Base-by-base conservation (phyloP, 345 rosid species). In the Corymbia maculata region DNA sequence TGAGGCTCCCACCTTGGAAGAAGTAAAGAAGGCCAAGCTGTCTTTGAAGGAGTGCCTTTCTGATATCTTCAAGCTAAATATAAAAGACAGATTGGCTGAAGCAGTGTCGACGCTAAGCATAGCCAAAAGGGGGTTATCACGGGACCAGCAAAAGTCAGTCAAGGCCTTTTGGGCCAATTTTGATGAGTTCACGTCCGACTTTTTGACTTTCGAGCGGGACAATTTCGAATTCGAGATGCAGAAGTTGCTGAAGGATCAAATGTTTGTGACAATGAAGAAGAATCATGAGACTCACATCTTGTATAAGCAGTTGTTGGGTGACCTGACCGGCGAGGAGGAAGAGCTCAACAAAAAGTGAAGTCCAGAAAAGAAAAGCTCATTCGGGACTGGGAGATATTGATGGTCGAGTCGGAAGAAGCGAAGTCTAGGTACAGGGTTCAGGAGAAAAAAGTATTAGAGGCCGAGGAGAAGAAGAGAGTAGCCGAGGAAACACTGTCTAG, bases 41-140 rank as follows among this genome's bases (percentile, higher is more conserved):
- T 88, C 89, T 86, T 14, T 88, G n/a, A 88, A 88, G 86, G 89
- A 88, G 49, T 88, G 89, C 50, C 89, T 88, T 14, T 88, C 87
- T 16, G 89, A 88, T 53, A 86, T 80, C 79, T 88, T 88, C 52
- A 88, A 84, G 82, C 75, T 59, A 86, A 88, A 84, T 86, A 47
- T 88, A 45, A 84, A 59, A 44, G 89, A 88, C 28, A 82, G 89
- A 50, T 75, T 88, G 26, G 52, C 89, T 5, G 89, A 85, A 24
- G 89, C 82, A 32, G 14, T 88, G n/a, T 88, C 57, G 21, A 84
- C 87, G 2, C 9, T 88, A 66, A 84, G 80, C 79, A n/a, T 49
- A 15, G 89, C 89, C 24, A 44, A 88, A 51, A 52, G n/a, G 4
- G 87, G 89, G 8, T 36, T 88, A 15, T 42, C 89, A 4, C 52